Evolutionary conservation across 352 stramenopile species (phyloP), one percentile per base, ranked within the genome.

Genomic region (Phytopythium ostracodes): DNA sequence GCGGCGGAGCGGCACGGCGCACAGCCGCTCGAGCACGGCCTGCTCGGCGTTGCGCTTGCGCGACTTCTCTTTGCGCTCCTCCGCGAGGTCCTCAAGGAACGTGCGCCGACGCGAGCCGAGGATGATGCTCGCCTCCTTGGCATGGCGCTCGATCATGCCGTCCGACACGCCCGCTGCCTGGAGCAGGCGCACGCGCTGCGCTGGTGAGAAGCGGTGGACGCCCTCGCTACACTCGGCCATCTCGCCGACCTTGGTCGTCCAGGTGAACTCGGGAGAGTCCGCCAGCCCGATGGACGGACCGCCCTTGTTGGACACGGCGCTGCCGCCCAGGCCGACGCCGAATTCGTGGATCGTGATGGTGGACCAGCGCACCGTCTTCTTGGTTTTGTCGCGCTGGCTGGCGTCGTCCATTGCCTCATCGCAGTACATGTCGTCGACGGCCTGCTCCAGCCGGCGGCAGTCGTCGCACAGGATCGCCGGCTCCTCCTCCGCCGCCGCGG

Each of bases 301-400:
- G 42, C 76, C 75, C 56, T 78, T 74, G 59, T 63, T 69, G 4
- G 77, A 71, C 53, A 87, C 76, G 3, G 73, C 74, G 62, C 73
- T 85, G 36, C 73, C 75, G 51, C 77, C 75, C 33, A 87, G 59
- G 6, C 71, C 75, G 22, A 87, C 64, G 52, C 73, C 74, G 51
- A 87, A 84, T 67, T 87, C 77, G 67, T 87, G 66, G n/a, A 84
- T 56, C 27, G 74, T 87, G 67, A 81, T 76, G 31, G 77, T 84
- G 15, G 71, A 73, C 74, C 74, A 84, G 42, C 77, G 77, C 66
- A 82, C 25, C 15, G 68, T 62, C 71, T 84, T 84, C 60, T 81
- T 79, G 29, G 49, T 35, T 18, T 52, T 52, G 24, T 12, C 12
- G 1, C 14, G 50, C 50, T 25, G 29, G 3, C 17, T 22, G 50